Evolutionary conservation across 1,139 yeast genomes (phyloP), one percentile per base, ranked within the genome.

Genomic region (Pichia norvegensis): DNA sequence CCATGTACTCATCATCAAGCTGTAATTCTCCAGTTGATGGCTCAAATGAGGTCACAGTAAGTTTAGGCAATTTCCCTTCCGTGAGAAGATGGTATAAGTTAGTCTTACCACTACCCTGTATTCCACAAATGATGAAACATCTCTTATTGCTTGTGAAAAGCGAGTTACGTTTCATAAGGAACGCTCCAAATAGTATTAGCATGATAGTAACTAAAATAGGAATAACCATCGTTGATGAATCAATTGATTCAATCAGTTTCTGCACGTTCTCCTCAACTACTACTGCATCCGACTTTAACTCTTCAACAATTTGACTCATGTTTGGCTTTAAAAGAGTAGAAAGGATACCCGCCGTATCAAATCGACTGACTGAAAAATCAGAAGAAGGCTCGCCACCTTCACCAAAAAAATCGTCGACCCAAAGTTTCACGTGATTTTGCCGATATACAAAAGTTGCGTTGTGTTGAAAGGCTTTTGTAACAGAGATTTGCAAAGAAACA

Each of bases 21-120:
- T 59, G 52, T 45, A 67, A 61, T 16, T 58, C 54, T 10, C 60
- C 65, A 36, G 57, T 47, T 55, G 69, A 74, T n/a, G 74, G 68
- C 41, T 65, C 69, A 43, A 70, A 69, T 3, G 79, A 70, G 40
- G 69, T 69, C 10, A 76, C 78, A 1, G 75, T 70, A 19, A 57
- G 47, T 2, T 57, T 53, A 4, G 66, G 61, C 19, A 61, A 52
- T 37, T 58, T 48, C 2, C 58, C 58, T 5, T 55, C 56, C 0
- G 65, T 55, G 51, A 68, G 56, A 43, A 61, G 50, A 43, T 66
- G 65, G 60, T 73, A 86, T 27, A 87, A 66, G 17, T 79, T 63
- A 1, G 97, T 86, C 61, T 90, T 88, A 11, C 97, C 97, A 44
- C 81, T 68, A 43, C 73, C 72, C 36, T 80, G 73, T 33, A 84